Evolutionary conservation across 768 basidiomycete genomes (phyloP), one percentile per base, ranked within the genome.

Genomic region (Pilatotrama ljubarskyi): DNA sequence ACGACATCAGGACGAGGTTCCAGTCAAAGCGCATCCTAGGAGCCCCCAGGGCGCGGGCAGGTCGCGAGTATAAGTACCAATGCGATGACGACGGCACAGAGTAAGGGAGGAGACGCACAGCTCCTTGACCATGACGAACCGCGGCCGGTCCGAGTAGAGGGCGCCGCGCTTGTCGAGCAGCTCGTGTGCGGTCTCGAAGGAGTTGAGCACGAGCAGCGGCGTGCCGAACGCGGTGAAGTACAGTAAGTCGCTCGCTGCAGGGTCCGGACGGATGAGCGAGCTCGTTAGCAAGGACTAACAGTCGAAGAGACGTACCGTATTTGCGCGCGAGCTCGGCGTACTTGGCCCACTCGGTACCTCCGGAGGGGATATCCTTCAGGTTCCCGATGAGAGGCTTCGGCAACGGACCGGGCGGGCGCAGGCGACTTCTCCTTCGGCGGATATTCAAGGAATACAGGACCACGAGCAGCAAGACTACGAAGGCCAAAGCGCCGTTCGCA

Each of bases 141-240:
- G 49, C 5, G 70, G 69, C 13, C 71, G 58, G 22, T 68, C 69
- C 2, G 71, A 70, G 35, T 71, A 72, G 20, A 65, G 59, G 6
- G 59, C 35, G 36, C 66, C 60, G 14, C 62, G 42, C 54, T 67
- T 73, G 20, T 73, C 69, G 32, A 73, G 48, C 3, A 73, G 63
- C 8, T 72, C 71, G 1, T 44, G 53, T 2, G 71, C 70, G 6
- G 56, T 58, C n/a, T 67, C 37, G 14, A 42, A 48, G 14, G 71
- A 69, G 38, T 63, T 64, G 14, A 72, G 35, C 38, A 73, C 53
- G 3, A 70, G 59, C 47, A 72, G 25, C 3, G 64, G 61, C 26
- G 67, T 59, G 14, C 66, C 66, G 22, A 69, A 55, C 5, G 68
- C 55, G 37, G 58, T 51, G 11, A 72, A n/a, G 32, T 55, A 63